These are phyloP conservation scores for Candida yuanshanica DNA, from an alignment of 805 yeast species.

Conservation along the genomic window DNA sequence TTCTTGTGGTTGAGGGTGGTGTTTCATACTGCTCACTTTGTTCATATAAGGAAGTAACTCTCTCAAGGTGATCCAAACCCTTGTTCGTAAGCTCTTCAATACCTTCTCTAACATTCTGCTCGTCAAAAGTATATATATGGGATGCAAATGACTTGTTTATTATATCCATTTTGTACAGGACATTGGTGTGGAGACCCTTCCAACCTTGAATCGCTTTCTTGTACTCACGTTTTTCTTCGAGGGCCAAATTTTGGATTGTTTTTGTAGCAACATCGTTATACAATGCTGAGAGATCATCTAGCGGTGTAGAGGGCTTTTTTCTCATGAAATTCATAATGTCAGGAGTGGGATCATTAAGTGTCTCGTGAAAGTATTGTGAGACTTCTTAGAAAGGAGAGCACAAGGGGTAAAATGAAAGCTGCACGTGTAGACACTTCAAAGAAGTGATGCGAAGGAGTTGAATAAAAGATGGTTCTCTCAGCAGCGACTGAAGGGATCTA, in stretches of 20 bases:
- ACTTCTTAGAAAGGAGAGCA: neutral
- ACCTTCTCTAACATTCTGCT: slow-evolving; percentile 31
- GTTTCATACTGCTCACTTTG: slow-evolving; percentile 1
- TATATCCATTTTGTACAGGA: slow-evolving; percentile 48
- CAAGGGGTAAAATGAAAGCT: neutral
- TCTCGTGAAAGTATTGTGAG: neutral
- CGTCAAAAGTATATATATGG: slow-evolving; percentile 37
- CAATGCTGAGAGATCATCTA: slow-evolving; percentile 52
- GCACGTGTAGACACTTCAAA: neutral
- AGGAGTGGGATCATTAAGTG: no score
- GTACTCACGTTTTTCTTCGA: slow-evolving; percentile 49
- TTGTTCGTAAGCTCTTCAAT: slow-evolving; percentile 19
- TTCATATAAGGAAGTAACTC: slow-evolving; percentile 25
- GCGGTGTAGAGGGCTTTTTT: slow-evolving; percentile 54
- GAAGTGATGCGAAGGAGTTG: neutral
- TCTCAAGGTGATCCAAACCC: slow-evolving; percentile 33
- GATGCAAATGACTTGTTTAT: slow-evolving; percentile 38
- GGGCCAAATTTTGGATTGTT: slow-evolving; percentile 48
- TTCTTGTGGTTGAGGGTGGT: neutral
- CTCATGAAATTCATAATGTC: slow-evolving; percentile 42
- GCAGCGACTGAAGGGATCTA: neutral
- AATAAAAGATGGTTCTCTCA: neutral
- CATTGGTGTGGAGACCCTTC: slow-evolving; percentile 62
- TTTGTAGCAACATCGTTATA: slow-evolving; percentile 59
- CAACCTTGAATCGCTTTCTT: slow-evolving; percentile 64